phyloP scores from a whole-genome alignment of 2,329 filamentous ascomycete genomes.

The Blumeria hordei region DNA sequence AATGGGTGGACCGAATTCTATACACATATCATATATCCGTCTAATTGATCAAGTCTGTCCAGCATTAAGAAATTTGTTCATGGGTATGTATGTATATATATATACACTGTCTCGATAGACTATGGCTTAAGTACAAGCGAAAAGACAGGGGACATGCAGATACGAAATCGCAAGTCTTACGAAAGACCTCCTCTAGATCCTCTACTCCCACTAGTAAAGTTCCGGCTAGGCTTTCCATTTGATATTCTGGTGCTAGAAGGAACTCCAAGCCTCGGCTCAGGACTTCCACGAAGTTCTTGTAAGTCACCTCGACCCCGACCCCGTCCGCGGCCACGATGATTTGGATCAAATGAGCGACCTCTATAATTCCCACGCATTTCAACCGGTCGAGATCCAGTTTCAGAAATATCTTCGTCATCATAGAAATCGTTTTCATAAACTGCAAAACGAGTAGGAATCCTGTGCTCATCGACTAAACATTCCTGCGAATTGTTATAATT shows the following conservation, averaged over 20 bases:
- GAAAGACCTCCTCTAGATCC: constrained; percentile 13
- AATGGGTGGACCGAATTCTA: too few species aligned
- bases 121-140: too few species aligned
- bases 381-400: constrained; percentile 5
- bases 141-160: too few species aligned
- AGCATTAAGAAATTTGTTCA: too few species aligned
- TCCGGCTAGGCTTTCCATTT: constrained; percentile 9
- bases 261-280: background rate
- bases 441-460: constrained; percentile 7
- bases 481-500: constrained; percentile 11
- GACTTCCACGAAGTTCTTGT: background rate
- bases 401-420: constrained; percentile 6
- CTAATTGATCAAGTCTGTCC: too few species aligned
- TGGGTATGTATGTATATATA: too few species aligned
- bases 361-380: constrained; percentile 8
- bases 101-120: too few species aligned
- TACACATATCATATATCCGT: too few species aligned
- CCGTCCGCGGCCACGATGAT: constrained; percentile 11
- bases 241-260: constrained; percentile 7
- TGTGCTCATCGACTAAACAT: constrained; percentile 7
- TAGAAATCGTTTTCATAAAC: constrained; percentile 6
- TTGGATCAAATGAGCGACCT: constrained; percentile 13
- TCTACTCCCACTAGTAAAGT: constrained; percentile 9
- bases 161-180: background rate
- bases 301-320: constrained; percentile 9